Base-by-base conservation (phyloP, 495 filamentous ascomycete species). In the Letharia lupina region DNA sequence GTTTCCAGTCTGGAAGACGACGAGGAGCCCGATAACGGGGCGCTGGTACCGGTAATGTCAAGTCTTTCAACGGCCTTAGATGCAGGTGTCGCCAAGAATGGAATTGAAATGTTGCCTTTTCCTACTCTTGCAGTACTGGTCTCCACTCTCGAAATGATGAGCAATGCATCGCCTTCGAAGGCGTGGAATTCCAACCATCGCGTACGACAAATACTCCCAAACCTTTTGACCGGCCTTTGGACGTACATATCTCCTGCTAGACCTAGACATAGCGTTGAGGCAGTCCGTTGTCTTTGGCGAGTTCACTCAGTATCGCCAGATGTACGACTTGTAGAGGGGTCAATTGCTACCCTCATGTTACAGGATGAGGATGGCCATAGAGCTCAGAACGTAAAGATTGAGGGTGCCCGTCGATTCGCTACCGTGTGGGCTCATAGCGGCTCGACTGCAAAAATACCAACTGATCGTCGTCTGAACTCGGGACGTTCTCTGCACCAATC, bases 211-310 rank as follows among this genome's bases (percentile, higher is more conserved):
- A 62, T 70, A 23, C 58, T 72, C 4, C 45, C 57, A 39, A 78
- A 83, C 35, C 75, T 96, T 28, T 85, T 94, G 18, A 80, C 78
- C 18, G 80, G 85, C 65, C 78, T 93, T 0, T 98, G 93, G 93
- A 68, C 77, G 35, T 92, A 88, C 72, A 78, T 97, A 44, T 90
- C 91, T 1, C 87, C 90, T 33, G 77, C 87, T 28, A 87, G 86
- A 64, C 93, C 91, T 0, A 95, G 95, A 71, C 93, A 93, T 69
- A 94, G 96, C 73, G 91, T 98, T 33, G 93, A 98, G 74, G 86
- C 91, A 44, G 90, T 95, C 58, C 88, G 89, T 60, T 89, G 86
- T 67, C 76, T 98, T 18, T 95, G 93, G 89, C 84, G 89, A 60
- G 77, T 98, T 54, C 91, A 98, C 69, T 84, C 84, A 0, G 82